Evolutionary conservation across 257 asterid species (phyloP).

Genomic region (Ajuga chamaepitys): DNA sequence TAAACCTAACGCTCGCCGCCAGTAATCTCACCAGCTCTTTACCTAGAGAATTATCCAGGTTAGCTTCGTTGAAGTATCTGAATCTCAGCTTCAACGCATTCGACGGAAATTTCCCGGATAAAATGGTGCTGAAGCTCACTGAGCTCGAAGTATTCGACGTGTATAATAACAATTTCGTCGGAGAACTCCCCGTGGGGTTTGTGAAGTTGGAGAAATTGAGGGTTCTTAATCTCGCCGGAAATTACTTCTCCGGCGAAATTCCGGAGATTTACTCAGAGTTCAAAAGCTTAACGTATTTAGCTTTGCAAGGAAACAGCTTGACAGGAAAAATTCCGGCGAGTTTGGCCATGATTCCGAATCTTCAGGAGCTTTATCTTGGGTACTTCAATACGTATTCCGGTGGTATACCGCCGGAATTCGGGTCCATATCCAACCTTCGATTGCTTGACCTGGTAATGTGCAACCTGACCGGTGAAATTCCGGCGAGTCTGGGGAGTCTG

Average conservation of each 20-base stretch:
- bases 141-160: slow-evolving; percentile 44
- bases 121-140: slow-evolving; percentile 27
- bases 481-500: slow-evolving; percentile 46
- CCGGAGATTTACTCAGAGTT: slow-evolving; percentile 55
- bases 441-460: slow-evolving; percentile 51
- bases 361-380: slow-evolving; percentile 52
- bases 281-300: slow-evolving; percentile 26
- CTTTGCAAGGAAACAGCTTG: slow-evolving; percentile 49
- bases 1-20: slow-evolving; percentile 40
- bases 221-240: slow-evolving; percentile 49
- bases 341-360: slow-evolving; percentile 43
- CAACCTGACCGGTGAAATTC: slow-evolving; percentile 60
- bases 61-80: slow-evolving; percentile 32
- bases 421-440: slow-evolving; percentile 27
- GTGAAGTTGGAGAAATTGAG: slow-evolving; percentile 27
- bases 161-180: slow-evolving; percentile 58
- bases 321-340: slow-evolving; percentile 51
- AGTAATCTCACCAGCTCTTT: slow-evolving; percentile 50
- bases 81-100: slow-evolving; percentile 43
- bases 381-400: slow-evolving; percentile 51
- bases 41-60: slow-evolving; percentile 39
- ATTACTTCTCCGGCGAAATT: slow-evolving; percentile 57
- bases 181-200: slow-evolving; percentile 42
- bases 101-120: slow-evolving; percentile 28
- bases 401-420: slow-evolving; percentile 74